Percentiles rank a stretch among this genome's conserved stretches.
These are phyloP conservation scores for Cladosporium sphaerospermum DNA, from an alignment of 2,329 filamentous ascomycete genomes.

Conservation along the genomic window DNA sequence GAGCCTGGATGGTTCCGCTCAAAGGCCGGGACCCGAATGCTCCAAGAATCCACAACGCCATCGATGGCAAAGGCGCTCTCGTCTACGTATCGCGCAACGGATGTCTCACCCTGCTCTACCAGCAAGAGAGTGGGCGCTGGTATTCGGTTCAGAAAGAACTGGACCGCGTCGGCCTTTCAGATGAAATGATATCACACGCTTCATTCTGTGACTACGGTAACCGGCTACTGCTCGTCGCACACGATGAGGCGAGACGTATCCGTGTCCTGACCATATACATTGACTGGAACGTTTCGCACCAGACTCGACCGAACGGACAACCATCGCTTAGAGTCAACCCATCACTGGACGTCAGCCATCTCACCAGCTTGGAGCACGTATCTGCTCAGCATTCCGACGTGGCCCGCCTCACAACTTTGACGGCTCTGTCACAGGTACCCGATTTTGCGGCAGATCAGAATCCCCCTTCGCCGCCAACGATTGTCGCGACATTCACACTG, in stretches of 20 bases:
- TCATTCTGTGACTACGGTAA: constrained; percentile 53
- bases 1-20: constrained; percentile 63
- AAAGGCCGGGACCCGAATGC: constrained; percentile 52
- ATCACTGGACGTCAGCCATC: constrained; percentile 23
- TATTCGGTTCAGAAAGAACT: constrained; percentile 50
- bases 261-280: constrained; percentile 68
- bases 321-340: constrained; percentile 12
- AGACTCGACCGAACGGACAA: constrained; percentile 21
- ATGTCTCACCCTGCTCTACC: constrained; percentile 67
- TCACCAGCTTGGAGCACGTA: constrained; percentile 22
- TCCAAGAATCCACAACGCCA: constrained; percentile 67
- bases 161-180: constrained; percentile 49
- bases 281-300: constrained; percentile 58
- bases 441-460: constrained; percentile 42
- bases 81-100: constrained; percentile 71
- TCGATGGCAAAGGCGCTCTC: constrained; percentile 64
- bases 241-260: constrained; percentile 65
- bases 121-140: constrained; percentile 66
- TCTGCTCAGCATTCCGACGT: constrained; percentile 22
- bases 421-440: constrained; percentile 44
- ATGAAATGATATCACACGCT: constrained; percentile 75
- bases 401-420: constrained; percentile 22
- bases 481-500: constrained; percentile 67
- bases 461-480: constrained; percentile 39
- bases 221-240: constrained; percentile 58